phyloP scores from a whole-genome alignment of 2,329 filamentous ascomycete species.

The Aureobasidium sp. region DNA sequence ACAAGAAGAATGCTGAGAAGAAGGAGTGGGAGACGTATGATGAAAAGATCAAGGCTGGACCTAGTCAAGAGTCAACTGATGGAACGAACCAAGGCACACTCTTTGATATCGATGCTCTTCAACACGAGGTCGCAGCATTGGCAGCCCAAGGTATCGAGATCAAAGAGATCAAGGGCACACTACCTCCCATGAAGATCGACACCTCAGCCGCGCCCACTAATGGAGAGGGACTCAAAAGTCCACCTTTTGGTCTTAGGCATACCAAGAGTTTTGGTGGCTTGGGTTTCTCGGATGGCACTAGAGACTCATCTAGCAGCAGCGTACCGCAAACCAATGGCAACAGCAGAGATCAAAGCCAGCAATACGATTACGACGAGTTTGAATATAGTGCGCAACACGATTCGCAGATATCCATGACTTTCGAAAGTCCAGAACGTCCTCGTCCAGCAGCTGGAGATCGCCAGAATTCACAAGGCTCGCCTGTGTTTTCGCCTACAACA shows the following conservation, averaged over 20 bases:
- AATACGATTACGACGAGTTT: constrained; percentile 31
- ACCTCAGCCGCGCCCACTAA: constrained; percentile 18
- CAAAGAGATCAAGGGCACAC: constrained; percentile 78
- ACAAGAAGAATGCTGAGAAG: constrained; percentile 69
- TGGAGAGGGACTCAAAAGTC: constrained; percentile 1
- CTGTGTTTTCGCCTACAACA: constrained; percentile 7
- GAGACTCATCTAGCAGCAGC: constrained; percentile 14
- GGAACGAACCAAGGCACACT: constrained; percentile 54
- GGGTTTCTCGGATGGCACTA: constrained; percentile 9
- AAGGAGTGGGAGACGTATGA: constrained; percentile 95
- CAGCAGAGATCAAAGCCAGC: constrained; percentile 11
- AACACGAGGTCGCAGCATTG: constrained; percentile 60
- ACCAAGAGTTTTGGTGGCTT: constrained; percentile 39
- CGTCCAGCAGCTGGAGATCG: constrained; percentile 21
- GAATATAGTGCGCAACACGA: constrained; percentile 26
- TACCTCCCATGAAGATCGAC: constrained; percentile 80
- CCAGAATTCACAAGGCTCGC: constrained; percentile 19
- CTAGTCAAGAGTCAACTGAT: constrained; percentile 39
- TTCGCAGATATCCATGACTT: constrained; percentile 44
- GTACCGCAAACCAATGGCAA: not conserved
- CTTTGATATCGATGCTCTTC: constrained; percentile 93
- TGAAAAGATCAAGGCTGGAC: constrained; percentile 48
- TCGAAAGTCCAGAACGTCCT: constrained; percentile 28
- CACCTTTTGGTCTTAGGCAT: constrained; percentile 32
- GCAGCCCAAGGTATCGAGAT: constrained; percentile 69